Base-by-base conservation (phyloP, 495 filamentous ascomycete species). In the Penicillium bialowiezense region DNA sequence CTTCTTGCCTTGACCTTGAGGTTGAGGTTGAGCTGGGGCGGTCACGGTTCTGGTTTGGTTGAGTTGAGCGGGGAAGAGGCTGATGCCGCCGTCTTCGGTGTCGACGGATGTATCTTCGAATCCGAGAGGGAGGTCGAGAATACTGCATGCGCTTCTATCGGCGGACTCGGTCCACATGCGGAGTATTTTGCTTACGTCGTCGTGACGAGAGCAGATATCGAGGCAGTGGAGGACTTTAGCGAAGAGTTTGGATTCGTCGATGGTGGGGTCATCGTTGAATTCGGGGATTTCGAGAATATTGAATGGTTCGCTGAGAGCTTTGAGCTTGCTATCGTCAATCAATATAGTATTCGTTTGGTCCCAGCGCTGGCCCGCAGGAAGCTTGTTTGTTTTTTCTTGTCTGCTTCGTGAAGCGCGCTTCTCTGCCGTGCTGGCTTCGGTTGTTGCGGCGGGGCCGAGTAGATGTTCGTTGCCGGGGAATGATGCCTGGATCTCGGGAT, bases 311-410 rank as follows among this genome's bases (percentile, higher is more conserved):
- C 78, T 83, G 41, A 75, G 73, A 2, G 86, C 93, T 72, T 97
- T 98, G 51, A 87, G 69, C 9, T 60, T 60, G 40, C 81, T 85
- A 65, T 97, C 95, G 53, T 98, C 93, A 18, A 97, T 83, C 10
- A 98, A 72, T 24, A 98, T 70, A 0, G 93, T 97, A 63, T 97
- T 92, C n/a, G 69, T 73, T 67, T 96, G 92, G 51, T 77, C 71
- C 88, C 90, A 98, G 21, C 54, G 53, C 0, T 59, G 47, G 8
- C 52, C 55, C 0, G 17, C 14, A n/a, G 40, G 29, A 10, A 46
- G 14, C 5, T 36, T 46, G 34, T 19, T 29, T 12, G 32, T 20
- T 20, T 52, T 31, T 3, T 47, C 10, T 41, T 39, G 18, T 38
- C 21, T 28, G 18, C 5, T 10, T 32, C 29, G 7, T 10, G 12